Evolutionary conservation across 345 rosid genomes (phyloP).

Genomic region (Euphorbia lathyris): DNA sequence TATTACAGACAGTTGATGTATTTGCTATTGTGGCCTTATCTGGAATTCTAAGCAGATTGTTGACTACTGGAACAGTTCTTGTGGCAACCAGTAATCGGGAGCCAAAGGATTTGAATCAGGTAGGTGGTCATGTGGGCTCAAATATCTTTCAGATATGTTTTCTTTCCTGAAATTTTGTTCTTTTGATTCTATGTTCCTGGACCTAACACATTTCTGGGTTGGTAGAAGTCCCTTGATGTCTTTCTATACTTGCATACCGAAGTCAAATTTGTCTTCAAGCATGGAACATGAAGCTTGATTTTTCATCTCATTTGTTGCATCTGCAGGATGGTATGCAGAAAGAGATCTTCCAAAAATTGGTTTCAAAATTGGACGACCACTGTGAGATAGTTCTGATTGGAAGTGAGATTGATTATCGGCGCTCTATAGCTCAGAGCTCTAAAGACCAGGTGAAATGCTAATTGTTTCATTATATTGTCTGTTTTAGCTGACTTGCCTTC

Average conservation of each 20-base stretch:
- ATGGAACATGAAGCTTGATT: slow-evolving; percentile 4
- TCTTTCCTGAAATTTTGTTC: not conserved
- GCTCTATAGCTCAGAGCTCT: slow-evolving; percentile 58
- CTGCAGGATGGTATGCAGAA: slow-evolving; percentile 92
- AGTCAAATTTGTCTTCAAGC: not conserved
- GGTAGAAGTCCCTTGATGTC: not conserved
- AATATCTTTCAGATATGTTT: slow-evolving; percentile 6
- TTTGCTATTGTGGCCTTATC: slow-evolving; percentile 98
- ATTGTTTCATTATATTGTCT: not conserved
- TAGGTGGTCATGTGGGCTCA: slow-evolving; percentile 3
- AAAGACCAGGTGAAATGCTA: slow-evolving; percentile 41
- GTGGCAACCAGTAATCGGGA: slow-evolving; percentile 94
- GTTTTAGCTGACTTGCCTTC: not conserved
- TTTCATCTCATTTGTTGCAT: slow-evolving; percentile 16
- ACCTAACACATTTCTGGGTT: not conserved
- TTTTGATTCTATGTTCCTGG: slow-evolving; percentile 4
- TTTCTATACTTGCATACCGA: not conserved
- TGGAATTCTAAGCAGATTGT: slow-evolving; percentile 94
- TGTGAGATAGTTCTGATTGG: slow-evolving; percentile 74
- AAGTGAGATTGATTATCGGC: slow-evolving; percentile 85
- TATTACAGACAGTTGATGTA: slow-evolving; percentile 84
- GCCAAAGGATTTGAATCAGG: slow-evolving; percentile 89
- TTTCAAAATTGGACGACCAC: slow-evolving; percentile 63
- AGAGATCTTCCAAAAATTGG: slow-evolving; percentile 71
- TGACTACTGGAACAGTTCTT: slow-evolving; percentile 81